A percentile compares a stretch with the other conserved stretches of the same genome.
These are phyloP conservation scores for Picocystis sp. DNA, from an alignment of 163 green algal genomes.

Conservation along the genomic window DNA sequence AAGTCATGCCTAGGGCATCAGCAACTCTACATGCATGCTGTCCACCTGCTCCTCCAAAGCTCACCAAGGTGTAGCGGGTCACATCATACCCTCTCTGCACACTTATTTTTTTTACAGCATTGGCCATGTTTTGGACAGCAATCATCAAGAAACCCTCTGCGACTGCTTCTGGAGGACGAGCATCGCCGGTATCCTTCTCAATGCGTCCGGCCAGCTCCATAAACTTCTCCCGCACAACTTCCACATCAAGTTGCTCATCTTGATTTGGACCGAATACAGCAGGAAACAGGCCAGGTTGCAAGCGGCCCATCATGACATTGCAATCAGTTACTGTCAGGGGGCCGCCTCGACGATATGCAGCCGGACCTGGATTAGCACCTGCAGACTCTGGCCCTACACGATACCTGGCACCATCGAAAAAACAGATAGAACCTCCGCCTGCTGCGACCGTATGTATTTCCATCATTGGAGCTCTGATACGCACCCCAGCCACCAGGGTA, in stretches of 20 bases:
- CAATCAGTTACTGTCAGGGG: slow-evolving; percentile 86
- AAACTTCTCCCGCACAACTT: slow-evolving; percentile 37
- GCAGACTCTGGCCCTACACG: slow-evolving; percentile 81
- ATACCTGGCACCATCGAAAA: slow-evolving; percentile 40
- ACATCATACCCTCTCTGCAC: slow-evolving; percentile 60
- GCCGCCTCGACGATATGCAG: neutral
- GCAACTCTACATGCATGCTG: slow-evolving; percentile 96
- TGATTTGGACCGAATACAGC: slow-evolving; percentile 89
- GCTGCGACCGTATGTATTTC: slow-evolving; percentile 98
- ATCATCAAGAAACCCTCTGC: slow-evolving; percentile 13
- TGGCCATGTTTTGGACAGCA: slow-evolving; percentile 17
- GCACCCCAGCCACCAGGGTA: slow-evolving; percentile 80
- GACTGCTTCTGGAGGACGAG: neutral
- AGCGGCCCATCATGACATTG: slow-evolving; percentile 78
- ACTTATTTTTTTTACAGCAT: slow-evolving; percentile 16
- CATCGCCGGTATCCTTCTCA: slow-evolving; percentile 22
- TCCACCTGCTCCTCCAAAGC: slow-evolving; percentile 87
- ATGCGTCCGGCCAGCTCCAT: slow-evolving; percentile 37
- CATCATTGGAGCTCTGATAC: slow-evolving; percentile 85
- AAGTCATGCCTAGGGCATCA: slow-evolving; percentile 65
- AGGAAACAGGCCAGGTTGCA: slow-evolving; percentile 91
- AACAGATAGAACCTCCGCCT: slow-evolving; percentile 70
- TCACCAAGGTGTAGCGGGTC: slow-evolving; percentile 68
- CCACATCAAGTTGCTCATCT: slow-evolving; percentile 70
- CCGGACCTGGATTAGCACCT: slow-evolving; percentile 48